Conservation (phyloP, 768 basidiomycete genomes). For the Rubroboletus pulcherrimus region DNA sequence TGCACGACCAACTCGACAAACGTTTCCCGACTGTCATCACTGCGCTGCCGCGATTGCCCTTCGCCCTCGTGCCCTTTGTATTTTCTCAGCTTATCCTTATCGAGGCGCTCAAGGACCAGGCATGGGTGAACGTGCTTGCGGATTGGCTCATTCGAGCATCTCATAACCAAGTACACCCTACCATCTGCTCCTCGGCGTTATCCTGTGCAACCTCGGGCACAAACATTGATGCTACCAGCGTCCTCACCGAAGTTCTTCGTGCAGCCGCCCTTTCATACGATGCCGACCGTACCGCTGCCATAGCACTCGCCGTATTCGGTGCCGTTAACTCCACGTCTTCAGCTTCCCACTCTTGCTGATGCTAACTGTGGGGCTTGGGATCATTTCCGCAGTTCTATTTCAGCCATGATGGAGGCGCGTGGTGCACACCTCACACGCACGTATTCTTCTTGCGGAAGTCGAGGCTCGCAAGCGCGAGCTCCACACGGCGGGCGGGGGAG, state of each 20-base stretch:
- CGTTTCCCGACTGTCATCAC: constrained; percentile 72
- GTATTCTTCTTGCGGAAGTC: too few species aligned
- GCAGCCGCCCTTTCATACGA: constrained; percentile 37
- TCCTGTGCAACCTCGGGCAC: constrained; percentile 83
- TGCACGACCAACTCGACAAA: constrained; percentile 11
- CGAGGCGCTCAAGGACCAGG: constrained; percentile 72
- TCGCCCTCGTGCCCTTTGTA: constrained; percentile 83
- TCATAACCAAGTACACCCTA: constrained; percentile 39
- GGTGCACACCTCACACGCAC: neutral
- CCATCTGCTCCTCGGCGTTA: constrained; percentile 65
- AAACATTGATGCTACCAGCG: constrained; percentile 88
- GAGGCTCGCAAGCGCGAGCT: neutral
- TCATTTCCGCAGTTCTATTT: constrained; percentile 65
- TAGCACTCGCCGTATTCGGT: constrained; percentile 82
- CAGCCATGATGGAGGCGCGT: neutral
- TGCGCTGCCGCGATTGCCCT: constrained; percentile 66
- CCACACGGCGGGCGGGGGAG: neutral
- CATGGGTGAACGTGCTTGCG: constrained; percentile 86
- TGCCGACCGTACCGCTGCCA: constrained; percentile 50
- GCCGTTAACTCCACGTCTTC: constrained; percentile 88
- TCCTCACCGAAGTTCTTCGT: constrained; percentile 76
- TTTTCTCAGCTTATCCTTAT: constrained; percentile 95
- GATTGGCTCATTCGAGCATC: constrained; percentile 57
- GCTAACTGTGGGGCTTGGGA: constrained; percentile 59
- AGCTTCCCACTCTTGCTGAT: constrained; percentile 71